These are phyloP conservation scores for Ceratocystis diversiconidia DNA, from an alignment of 2,329 filamentous ascomycete species.

Conservation along the genomic window DNA sequence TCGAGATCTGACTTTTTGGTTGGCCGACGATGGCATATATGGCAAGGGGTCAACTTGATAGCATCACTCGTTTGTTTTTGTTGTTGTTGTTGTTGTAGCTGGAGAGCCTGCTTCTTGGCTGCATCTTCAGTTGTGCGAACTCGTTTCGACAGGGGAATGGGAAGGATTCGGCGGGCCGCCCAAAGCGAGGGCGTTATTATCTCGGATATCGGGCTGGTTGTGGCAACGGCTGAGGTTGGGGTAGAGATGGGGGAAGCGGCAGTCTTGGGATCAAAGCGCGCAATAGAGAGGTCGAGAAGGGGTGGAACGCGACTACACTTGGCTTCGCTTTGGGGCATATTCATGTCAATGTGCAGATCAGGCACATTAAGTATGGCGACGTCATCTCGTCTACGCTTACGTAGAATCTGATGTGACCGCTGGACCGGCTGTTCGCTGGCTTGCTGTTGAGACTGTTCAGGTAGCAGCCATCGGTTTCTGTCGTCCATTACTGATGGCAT, in stretches of 20 bases:
- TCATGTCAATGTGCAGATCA: not conserved
- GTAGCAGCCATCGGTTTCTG: not conserved
- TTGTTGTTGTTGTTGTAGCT: constrained; percentile 17
- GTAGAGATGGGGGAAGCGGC: not conserved
- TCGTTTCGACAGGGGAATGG: constrained; percentile 2
- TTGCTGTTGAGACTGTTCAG: not conserved
- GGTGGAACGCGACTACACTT: not conserved
- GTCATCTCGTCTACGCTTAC: constrained; percentile 16
- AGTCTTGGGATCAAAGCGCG: not conserved
- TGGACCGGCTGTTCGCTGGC: not conserved
- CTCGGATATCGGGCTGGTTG: not conserved
- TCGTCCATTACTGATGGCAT: constrained; percentile 6
- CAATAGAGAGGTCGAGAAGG: not conserved
- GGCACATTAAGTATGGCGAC: constrained; percentile 1
- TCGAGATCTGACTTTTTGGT: constrained; percentile 52
- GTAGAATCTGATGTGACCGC: not conserved
- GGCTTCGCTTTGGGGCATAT: not conserved
- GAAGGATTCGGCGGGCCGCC: constrained; percentile 7
- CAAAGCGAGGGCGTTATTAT: not conserved
- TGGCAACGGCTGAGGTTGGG: not conserved
- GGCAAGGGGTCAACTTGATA: constrained; percentile 39
- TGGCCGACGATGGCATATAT: constrained; percentile 53
- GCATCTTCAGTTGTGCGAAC: not conserved
- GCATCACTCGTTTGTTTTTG: constrained; percentile 5
- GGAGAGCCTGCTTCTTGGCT: not conserved